These are phyloP conservation scores for Solidago caesia DNA, from an alignment of 129 eudicot genomes.

Conservation along the genomic window DNA sequence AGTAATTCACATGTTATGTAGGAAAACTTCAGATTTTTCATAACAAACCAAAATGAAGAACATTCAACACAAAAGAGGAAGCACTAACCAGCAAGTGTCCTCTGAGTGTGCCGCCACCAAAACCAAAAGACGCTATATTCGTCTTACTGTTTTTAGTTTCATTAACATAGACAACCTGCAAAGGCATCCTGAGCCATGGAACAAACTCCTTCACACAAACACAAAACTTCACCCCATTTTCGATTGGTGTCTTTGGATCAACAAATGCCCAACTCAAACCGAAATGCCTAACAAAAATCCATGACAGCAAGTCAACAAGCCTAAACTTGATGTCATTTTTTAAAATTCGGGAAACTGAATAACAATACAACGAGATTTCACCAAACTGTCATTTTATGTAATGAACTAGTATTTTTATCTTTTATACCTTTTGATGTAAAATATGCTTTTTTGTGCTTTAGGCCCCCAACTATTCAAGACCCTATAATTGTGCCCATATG, in stretches of 20 bases:
- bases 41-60: constrained; percentile 13
- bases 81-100: constrained; percentile 83
- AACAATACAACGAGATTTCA: neutral
- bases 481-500: too few relatives aligned
- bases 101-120: constrained; percentile 83
- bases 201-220: constrained; percentile 75
- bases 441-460: neutral
- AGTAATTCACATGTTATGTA: neutral
- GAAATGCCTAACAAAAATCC: constrained; percentile 62
- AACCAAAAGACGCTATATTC: constrained; percentile 57
- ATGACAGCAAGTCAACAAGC: neutral
- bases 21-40: neutral
- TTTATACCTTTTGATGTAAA: neutral
- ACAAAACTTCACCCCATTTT: constrained; percentile 78
- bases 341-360: neutral
- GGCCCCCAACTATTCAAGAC: too few relatives aligned
- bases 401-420: neutral
- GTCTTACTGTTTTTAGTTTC: constrained; percentile 45
- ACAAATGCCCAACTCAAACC: constrained; percentile 89
- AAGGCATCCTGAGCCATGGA: constrained; percentile 96
- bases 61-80: neutral
- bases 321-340: neutral
- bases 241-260: constrained; percentile 72
- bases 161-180: constrained; percentile 64
- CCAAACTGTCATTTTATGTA: neutral